Evolutionary conservation across 1,139 yeast genomes (phyloP), one percentile per base, ranked within the genome.

Genomic region (Magnusiomyces ingens): DNA sequence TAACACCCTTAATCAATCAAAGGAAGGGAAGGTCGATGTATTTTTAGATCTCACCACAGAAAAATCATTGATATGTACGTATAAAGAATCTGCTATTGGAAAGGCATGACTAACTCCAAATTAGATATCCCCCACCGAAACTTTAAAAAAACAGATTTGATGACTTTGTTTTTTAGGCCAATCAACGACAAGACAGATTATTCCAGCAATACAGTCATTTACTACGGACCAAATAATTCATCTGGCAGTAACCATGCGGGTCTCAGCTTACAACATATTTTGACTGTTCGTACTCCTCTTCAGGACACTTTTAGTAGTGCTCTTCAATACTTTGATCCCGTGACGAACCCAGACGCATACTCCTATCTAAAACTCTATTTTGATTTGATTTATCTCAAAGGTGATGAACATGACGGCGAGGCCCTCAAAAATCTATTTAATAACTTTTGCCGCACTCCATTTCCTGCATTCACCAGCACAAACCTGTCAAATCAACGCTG

Each of bases 341-440:
- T 15, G 8, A 17, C 37, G 6, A 44, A 44, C 19, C 37, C 47
- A 13, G 21, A 44, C 18, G 47, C 47, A 6, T 29, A 26, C 26
- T 44, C 26, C 19, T 44, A 44, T 15, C 47, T 44, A 18, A 44
- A 44, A 19, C 21, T 44, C 6, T 44, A 44, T 36, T 19, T 26
- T 3, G 32, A 44, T 15, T 44, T 44, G 13, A 44, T 44, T 3
- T 44, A 44, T 15, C 37, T 44, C 17, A 17, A 19, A 11, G 37
- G 47, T n/a, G 12, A 44, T 15, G 19, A 17, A 13, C 3, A 11
- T 10, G 47, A 35, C n/a, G 47, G 29, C 13, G 47, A 44, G n/a
- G 32, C 47, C 3, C 32, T 44, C 21, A 29, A 29, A 17, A 44
- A 44, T n/a, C 21, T 44, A 4, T 12, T 44, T n/a, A 26, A 19